Evolutionary conservation across 2,329 filamentous ascomycete genomes (phyloP), one percentile per base, ranked within the genome.

Genomic region (Cordyceps cateniannulata): DNA sequence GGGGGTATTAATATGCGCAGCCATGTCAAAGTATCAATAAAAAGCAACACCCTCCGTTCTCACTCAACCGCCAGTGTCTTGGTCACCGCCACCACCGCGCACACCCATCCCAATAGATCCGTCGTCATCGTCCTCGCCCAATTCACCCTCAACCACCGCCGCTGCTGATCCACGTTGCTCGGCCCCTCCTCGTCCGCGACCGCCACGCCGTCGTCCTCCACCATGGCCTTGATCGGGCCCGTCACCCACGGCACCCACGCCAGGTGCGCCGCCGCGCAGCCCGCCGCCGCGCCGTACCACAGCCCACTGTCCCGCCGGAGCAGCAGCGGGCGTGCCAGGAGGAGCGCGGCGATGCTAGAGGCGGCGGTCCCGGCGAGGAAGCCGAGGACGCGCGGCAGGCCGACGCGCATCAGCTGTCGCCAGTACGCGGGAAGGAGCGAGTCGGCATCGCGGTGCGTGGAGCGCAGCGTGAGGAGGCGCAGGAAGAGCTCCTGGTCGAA

Each of bases 401-500:
- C 74, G 18, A 42, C 63, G n/a, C 56, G 63, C 71, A 81, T 79
- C 63, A 79, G 76, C 42, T 64, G 62, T 3, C 65, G 65, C 66
- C 77, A 81, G 69, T 78, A 81, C 3, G 69, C 64, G 0, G 79
- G 78, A 5, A 79, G 69, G 16, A 79, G 63, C 16, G 67, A 63
- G 64, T 76, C 72, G 64, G 70, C 69, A 27, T 68, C 66, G 44
- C 70, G 66, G 24, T 65, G 61, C 22, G 72, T 65, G 32, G 68
- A 63, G 14, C 68, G 63, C 8, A 64, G 66, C 3, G 75, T 70
- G 62, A 80, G 66, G 65, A 70, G 65, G 53, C 67, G 64, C 45
- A 79, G 72, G 67, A 80, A 79, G 55, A 74, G 65, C 63, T 75
- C 71, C 63, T 79, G 77, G 68, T 80, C 77, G 45, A 70, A 69